phyloP scores from a whole-genome alignment of 2,329 filamentous ascomycete genomes.

The Periconia sp. region DNA sequence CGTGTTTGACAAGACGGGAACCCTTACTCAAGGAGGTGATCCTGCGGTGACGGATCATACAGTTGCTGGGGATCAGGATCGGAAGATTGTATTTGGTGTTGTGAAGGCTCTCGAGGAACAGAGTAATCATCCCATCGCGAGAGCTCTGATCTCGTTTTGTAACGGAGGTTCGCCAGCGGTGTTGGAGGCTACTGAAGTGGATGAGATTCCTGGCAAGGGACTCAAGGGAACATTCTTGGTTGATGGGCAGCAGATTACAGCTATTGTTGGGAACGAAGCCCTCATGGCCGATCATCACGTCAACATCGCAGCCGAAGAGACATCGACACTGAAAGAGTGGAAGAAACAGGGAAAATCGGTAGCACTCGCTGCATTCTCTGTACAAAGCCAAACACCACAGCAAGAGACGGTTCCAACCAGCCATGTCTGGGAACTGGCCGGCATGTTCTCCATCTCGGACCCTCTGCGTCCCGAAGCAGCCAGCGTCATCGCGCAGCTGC shows the following conservation, averaged over 20 bases:
- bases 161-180: slow-evolving; percentile 14
- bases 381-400: not conserved
- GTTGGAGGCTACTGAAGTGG: slow-evolving; percentile 44
- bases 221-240: slow-evolving; percentile 60
- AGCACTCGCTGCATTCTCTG: slow-evolving; percentile 39
- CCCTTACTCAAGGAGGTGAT: slow-evolving; percentile 72
- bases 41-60: slow-evolving; percentile 66
- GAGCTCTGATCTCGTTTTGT: slow-evolving; percentile 68
- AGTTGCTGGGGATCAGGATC: slow-evolving; percentile 34
- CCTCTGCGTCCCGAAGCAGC: slow-evolving; percentile 74
- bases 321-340: slow-evolving; percentile 38
- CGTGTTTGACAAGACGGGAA: slow-evolving; percentile 89
- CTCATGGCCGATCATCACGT: slow-evolving; percentile 57
- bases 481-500: slow-evolving; percentile 65
- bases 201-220: slow-evolving; percentile 73
- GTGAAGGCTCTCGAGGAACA: slow-evolving; percentile 67
- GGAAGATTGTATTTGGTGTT: slow-evolving; percentile 52
- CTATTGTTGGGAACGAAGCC: slow-evolving; percentile 72
- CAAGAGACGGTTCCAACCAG: slow-evolving; percentile 1
- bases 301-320: slow-evolving; percentile 21
- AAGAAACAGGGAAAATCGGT: slow-evolving; percentile 47
- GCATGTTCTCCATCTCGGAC: slow-evolving; percentile 77
- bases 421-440: slow-evolving; percentile 54
- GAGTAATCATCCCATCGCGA: slow-evolving; percentile 75
- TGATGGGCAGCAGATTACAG: slow-evolving; percentile 28